Percentiles rank a stretch among this genome's conserved stretches.
These are phyloP conservation scores for Phyllostachys edulis DNA, from an alignment of 176 grass and related monocot species.

Conservation along the genomic window DNA sequence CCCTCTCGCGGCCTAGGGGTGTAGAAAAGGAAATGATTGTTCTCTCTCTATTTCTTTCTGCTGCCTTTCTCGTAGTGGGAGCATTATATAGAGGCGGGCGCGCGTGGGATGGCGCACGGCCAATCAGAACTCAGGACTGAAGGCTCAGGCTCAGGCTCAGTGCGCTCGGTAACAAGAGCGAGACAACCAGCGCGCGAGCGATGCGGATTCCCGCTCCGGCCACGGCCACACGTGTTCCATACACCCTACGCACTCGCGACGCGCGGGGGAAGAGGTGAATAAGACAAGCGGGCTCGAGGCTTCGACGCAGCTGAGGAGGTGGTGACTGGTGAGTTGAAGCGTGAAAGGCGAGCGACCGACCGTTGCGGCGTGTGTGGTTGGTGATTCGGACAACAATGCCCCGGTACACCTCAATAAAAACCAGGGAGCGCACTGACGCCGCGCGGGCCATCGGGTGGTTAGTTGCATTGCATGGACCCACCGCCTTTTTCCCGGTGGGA, in stretches of 20 bases:
- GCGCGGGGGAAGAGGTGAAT: background rate
- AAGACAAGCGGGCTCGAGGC: background rate
- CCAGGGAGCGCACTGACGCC: background rate
- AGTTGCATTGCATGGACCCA: background rate
- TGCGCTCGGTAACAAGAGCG: background rate
- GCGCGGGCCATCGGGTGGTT: background rate
- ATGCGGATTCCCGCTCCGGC: background rate
- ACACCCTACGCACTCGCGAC: background rate
- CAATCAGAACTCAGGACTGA: too few relatives aligned
- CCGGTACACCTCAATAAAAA: background rate
- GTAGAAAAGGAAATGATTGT: background rate
- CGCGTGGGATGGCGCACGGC: too few relatives aligned
- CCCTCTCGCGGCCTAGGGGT: background rate
- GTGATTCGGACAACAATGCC: slow-evolving; percentile 40
- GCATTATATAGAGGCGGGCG: slow-evolving; percentile 21
- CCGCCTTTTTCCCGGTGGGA: background rate
- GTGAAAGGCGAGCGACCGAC: too few relatives aligned
- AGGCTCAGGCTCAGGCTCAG: too few relatives aligned
- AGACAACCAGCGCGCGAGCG: background rate
- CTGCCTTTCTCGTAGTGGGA: background rate
- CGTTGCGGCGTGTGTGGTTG: background rate
- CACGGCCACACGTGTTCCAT: slow-evolving; percentile 50
- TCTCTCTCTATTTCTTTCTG: background rate
- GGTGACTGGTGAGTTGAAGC: background rate
- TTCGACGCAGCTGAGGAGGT: slow-evolving; percentile 36